Evolutionary conservation across 225 moss, liverwort and hornwort genomes (phyloP), one percentile per base, ranked within the genome.

Genomic region (Lunularia cruciata): DNA sequence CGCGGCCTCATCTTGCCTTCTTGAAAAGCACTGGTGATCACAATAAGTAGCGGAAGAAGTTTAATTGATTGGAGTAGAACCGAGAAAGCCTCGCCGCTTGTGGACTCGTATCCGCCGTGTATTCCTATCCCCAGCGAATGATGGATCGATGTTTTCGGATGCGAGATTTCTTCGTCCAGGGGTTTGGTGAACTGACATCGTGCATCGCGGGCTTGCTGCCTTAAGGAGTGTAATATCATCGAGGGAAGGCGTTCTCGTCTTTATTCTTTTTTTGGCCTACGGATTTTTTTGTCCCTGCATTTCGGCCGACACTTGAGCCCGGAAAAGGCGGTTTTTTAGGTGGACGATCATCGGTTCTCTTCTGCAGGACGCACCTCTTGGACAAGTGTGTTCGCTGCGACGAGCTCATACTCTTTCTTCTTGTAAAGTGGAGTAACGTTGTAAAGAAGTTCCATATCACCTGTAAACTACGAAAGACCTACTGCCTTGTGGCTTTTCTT

Each of bases 331-430:
- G 72, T 40, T n/a, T 56, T 62, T 26, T 0, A 45, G 20, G 40
- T 3, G 60, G 26, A 60, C 26, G n/a, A 68, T 23, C 34, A 60
- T 32, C 43, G 26, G 28, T 22, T 73, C 16, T 51, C 48, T 12
- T 76, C 22, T 66, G 57, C 31, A 66, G 49, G 58, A 36, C 8
- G 49, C 65, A 45, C 14, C 59, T 77, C 0, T 57, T 22, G 61
- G 30, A 45, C 22, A 19, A 47, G 53, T 54, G 42, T 27, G 28
- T 31, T 60, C 4, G 19, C 35, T 62, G 15, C 42, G 51, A 18
- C 22, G 56, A 33, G 59, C 30, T 59, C n/a, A 23, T n/a, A 46
- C 63, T 37, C 1, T 67, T 18, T 35, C 16, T 26, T 64, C 42
- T 34, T 6, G 22, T 47, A 3, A 48, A 18, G 36, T 55, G 33